Evolutionary conservation across 306 rosid genomes (phyloP).

Genomic region (Pyrus bretschneideri): DNA sequence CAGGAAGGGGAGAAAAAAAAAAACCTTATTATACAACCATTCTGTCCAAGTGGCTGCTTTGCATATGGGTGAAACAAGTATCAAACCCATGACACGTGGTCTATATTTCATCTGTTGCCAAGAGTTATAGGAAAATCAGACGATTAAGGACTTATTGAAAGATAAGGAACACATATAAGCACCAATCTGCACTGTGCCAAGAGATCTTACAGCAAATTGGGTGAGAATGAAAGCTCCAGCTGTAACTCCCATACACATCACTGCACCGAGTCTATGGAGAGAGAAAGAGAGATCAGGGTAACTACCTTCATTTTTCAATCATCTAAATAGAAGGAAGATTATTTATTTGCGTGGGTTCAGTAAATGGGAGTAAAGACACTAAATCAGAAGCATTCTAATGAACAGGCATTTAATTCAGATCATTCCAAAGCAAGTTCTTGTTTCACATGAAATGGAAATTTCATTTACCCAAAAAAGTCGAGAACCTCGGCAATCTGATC

Average conservation of each 20-base stretch:
- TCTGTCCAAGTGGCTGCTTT: conserved; percentile 88
- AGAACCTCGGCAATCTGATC: conserved; percentile 95
- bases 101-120: conserved; percentile 80
- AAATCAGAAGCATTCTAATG: not conserved
- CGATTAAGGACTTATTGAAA: conserved; percentile 1
- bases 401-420: not conserved
- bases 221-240: conserved; percentile 95
- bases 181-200: not conserved
- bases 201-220: conserved; percentile 74
- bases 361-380: not conserved
- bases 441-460: conserved; percentile 2
- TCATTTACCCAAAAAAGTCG: conserved; percentile 71
- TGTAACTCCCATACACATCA: conserved; percentile 95
- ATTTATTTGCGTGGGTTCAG: not conserved
- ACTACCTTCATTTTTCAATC: not conserved
- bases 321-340: conserved; percentile 1
- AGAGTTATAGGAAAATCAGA: conserved; percentile 16
- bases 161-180: conserved; percentile 4
- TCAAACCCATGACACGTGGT: conserved; percentile 80
- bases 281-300: conserved; percentile 19
- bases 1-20: conserved; percentile 5
- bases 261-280: conserved; percentile 62
- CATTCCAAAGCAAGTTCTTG: not conserved
- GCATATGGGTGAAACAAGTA: conserved; percentile 85
- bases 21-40: conserved; percentile 92